phyloP scores from a whole-genome alignment of 305 asterid species.

The Fraxinus dipetala region DNA sequence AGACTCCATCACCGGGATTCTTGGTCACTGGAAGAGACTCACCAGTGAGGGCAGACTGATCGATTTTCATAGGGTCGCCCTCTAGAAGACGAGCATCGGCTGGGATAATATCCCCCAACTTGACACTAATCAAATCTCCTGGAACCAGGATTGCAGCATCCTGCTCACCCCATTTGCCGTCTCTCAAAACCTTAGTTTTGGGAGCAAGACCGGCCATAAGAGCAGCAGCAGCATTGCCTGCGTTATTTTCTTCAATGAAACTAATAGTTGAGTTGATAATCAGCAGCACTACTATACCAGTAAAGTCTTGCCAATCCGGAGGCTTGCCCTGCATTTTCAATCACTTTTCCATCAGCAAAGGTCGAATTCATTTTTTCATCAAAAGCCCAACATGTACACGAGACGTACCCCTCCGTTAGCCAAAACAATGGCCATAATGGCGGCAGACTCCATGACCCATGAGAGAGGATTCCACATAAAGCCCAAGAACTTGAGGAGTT shows the following conservation, averaged over 20 bases:
- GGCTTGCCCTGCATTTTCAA: conserved; percentile 50
- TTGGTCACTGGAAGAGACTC: conserved; percentile 71
- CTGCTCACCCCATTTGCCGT: conserved; percentile 72
- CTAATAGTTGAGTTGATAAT: conserved; percentile 76
- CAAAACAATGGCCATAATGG: conserved; percentile 76
- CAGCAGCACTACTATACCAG: conserved; percentile 57
- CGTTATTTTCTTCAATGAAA: conserved; percentile 73
- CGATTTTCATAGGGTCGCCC: conserved; percentile 81
- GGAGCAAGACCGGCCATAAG: conserved; percentile 85
- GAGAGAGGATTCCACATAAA: conserved; percentile 95
- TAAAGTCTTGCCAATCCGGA: conserved; percentile 78
- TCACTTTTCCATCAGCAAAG: neutral
- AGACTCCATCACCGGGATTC: conserved; percentile 50
- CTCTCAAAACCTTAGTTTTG: conserved; percentile 74
- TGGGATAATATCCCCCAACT: conserved; percentile 80
- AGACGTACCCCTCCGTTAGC: conserved; percentile 80
- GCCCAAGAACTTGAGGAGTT: conserved; percentile 65
- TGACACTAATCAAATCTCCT: conserved; percentile 73
- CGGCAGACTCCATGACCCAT: conserved; percentile 90
- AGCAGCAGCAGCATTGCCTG: conserved; percentile 83
- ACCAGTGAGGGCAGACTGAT: conserved; percentile 74
- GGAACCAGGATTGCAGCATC: conserved; percentile 78
- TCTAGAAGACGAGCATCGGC: conserved; percentile 85
- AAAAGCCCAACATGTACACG: neutral
- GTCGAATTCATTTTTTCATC: neutral